Evolutionary conservation across 495 filamentous ascomycete genomes (phyloP), one percentile per base, ranked within the genome.

Genomic region (Podospora pseudopauciseta): DNA sequence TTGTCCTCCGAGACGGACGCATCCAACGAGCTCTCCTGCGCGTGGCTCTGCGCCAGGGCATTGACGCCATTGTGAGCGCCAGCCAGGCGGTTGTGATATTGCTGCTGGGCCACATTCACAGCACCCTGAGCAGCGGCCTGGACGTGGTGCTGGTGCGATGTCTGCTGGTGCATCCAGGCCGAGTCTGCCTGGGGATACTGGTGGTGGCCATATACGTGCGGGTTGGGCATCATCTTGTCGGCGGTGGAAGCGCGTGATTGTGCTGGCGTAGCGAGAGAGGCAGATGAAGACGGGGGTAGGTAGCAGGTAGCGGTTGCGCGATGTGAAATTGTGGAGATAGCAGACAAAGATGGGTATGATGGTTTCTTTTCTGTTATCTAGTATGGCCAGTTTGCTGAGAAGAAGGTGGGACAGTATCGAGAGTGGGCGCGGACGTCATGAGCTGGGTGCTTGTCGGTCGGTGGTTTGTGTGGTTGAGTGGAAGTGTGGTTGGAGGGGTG

Each of bases 1-100:
- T 97, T 97, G 73, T 99, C 95, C 74, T 98, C 96, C 57, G 89
- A 91, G 65, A 94, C 80, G n/a, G 67, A 55, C 3, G 75, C 74
- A 63, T 83, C 82, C 34, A 80, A 60, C 80, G 83, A 64, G 77
- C 83, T 76, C 83, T 92, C 81, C 75, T 86, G 81, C 73, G 83
- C 84, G 75, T 90, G 87, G 70, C 81, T 81, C 63, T 81, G 80
- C 62, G 85, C 80, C 65, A 85, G 74, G 65, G 79, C 72, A 69
- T 77, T 72, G 65, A 82, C 75, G 67, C 72, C 79, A 70, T 86
- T 89, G 69, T 89, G 85, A 68, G 80, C 85, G 74, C 86, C 87
- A 28, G 89, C 86, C 56, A 95, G 84, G 62, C 91, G 89, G 74
- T 86, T 91, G 79, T 93, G 94, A 75, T 85, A 82, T 62, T 62